These are phyloP conservation scores for Gossypium thurberi DNA, from an alignment of 345 rosid genomes.

Conservation along the genomic window DNA sequence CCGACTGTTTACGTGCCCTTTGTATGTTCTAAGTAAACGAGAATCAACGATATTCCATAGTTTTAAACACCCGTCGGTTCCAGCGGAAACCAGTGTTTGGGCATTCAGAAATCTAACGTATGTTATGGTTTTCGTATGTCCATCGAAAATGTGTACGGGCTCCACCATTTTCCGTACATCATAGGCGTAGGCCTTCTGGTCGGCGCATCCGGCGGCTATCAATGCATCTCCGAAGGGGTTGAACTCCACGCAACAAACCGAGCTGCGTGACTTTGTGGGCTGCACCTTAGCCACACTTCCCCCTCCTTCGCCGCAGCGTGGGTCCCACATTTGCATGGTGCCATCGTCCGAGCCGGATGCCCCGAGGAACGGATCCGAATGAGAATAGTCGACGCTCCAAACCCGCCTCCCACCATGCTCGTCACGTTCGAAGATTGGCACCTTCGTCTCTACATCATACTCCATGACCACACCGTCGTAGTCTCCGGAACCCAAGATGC, in stretches of 20 bases:
- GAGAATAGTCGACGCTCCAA: slow-evolving; percentile 82
- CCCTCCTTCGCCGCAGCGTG: slow-evolving; percentile 42
- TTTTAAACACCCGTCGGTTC: slow-evolving; percentile 71
- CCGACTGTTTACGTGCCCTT: slow-evolving; percentile 64
- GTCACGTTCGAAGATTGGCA: slow-evolving; percentile 74
- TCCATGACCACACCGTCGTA: slow-evolving; percentile 90
- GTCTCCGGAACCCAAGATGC: slow-evolving; percentile 74
- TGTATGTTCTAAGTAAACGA: slow-evolving; percentile 40
- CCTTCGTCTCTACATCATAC: slow-evolving; percentile 56
- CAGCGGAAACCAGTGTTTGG: slow-evolving; percentile 40
- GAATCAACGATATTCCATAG: slow-evolving; percentile 40
- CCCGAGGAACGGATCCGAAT: slow-evolving; percentile 39
- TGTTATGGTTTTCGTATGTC: slow-evolving; percentile 69
- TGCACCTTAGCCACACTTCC: slow-evolving; percentile 38
- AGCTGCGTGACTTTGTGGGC: slow-evolving; percentile 37
- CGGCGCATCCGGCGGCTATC: slow-evolving; percentile 71
- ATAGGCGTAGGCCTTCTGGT: slow-evolving; percentile 58
- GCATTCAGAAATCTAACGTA: slow-evolving; percentile 46
- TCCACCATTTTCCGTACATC: slow-evolving; percentile 45
- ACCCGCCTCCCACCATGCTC: slow-evolving; percentile 91
- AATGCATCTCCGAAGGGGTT: slow-evolving; percentile 45
- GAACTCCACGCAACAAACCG: slow-evolving; percentile 77
- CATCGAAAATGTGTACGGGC: slow-evolving; percentile 41
- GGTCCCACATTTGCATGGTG: slow-evolving; percentile 84
- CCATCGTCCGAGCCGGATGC: slow-evolving; percentile 96